Evolutionary conservation across 495 filamentous ascomycete species (phyloP).

Genomic region (Aspergillus sclerotiicarbonarius): DNA sequence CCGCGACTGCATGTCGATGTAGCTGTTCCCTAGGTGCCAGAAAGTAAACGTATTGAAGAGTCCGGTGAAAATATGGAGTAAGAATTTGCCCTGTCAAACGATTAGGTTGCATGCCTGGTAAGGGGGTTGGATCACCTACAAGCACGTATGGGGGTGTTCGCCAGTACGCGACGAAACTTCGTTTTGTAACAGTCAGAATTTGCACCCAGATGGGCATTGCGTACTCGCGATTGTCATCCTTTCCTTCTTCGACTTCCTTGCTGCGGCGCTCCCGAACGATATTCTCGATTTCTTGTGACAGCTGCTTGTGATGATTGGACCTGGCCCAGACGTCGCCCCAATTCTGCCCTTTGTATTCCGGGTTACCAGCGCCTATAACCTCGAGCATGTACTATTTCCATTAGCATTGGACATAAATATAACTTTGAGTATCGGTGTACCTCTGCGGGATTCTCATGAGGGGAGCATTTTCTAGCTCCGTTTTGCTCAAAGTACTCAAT

Average conservation of each 20-base stretch:
- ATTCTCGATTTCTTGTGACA: conserved; percentile 46
- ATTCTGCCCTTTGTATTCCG: conserved; percentile 59
- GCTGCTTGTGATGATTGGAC: conserved; percentile 41
- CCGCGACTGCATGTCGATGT: conserved; percentile 61
- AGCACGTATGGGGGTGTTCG: conserved; percentile 57
- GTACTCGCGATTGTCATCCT: conserved; percentile 52
- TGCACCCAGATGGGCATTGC: conserved; percentile 59
- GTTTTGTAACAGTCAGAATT: conserved; percentile 45
- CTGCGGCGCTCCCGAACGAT: conserved; percentile 39
- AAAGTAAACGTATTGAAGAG: conserved; percentile 68
- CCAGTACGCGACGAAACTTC: conserved; percentile 61
- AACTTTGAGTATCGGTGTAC: conserved; percentile 17
- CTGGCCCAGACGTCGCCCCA: conserved; percentile 60
- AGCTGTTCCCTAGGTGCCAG: conserved; percentile 55
- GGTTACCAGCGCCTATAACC: conserved; percentile 62
- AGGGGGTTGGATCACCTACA: conserved; percentile 22
- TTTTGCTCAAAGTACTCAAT: conserved; percentile 64
- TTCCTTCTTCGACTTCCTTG: conserved; percentile 28
- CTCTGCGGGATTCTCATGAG: conserved; percentile 61
- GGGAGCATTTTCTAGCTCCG: conserved; percentile 57
- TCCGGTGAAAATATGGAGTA: conserved; percentile 62
- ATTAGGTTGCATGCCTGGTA: conserved; percentile 5
- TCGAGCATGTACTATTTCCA: conserved; percentile 59
- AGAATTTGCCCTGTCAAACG: conserved; percentile 49
- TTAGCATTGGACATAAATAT: not conserved